Conservation (phyloP, 495 filamentous ascomycete species). For the Annulohypoxylon maeteangense region DNA sequence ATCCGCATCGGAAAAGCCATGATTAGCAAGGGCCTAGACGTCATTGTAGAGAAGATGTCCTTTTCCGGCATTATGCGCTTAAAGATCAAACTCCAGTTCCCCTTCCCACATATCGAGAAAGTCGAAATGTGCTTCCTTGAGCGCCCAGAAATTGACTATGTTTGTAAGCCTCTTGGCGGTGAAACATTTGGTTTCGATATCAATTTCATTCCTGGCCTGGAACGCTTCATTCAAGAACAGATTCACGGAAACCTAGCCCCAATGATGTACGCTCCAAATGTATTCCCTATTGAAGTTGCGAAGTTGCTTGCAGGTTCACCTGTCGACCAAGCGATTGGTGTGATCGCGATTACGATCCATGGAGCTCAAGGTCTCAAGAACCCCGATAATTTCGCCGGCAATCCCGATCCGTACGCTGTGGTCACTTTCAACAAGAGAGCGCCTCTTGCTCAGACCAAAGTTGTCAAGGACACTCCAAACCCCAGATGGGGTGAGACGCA, state of each 20-base stretch:
- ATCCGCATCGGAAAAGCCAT: conserved; percentile 93
- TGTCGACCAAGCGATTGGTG: conserved; percentile 95
- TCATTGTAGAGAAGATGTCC: conserved; percentile 97
- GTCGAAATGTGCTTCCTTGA: conserved; percentile 90
- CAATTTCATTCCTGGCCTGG: conserved; percentile 95
- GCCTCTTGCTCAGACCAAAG: conserved; percentile 88
- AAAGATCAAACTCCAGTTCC: conserved; percentile 95
- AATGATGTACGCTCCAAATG: conserved; percentile 97
- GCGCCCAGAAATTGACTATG: conserved; percentile 83
- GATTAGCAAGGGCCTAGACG: conserved; percentile 94
- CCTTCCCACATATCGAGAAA: conserved; percentile 93
- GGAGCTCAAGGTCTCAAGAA: conserved; percentile 94
- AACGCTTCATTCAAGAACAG: conserved; percentile 92
- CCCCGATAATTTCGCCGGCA: conserved; percentile 90
- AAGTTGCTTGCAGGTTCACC: conserved; percentile 98
- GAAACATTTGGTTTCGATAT: conserved; percentile 97
- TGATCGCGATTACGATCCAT: conserved; percentile 90
- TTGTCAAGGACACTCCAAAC: conserved; percentile 81
- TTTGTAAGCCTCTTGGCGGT: conserved; percentile 96
- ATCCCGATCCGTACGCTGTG: conserved; percentile 89
- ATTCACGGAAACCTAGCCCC: conserved; percentile 91
- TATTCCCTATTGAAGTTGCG: conserved; percentile 97
- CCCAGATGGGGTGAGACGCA: conserved; percentile 97
- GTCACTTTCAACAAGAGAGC: conserved; percentile 86
- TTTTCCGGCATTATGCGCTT: conserved; percentile 94